Conservation (phyloP, 2,329 filamentous ascomycete species). For the Aspergillus transmontanensis region DNA sequence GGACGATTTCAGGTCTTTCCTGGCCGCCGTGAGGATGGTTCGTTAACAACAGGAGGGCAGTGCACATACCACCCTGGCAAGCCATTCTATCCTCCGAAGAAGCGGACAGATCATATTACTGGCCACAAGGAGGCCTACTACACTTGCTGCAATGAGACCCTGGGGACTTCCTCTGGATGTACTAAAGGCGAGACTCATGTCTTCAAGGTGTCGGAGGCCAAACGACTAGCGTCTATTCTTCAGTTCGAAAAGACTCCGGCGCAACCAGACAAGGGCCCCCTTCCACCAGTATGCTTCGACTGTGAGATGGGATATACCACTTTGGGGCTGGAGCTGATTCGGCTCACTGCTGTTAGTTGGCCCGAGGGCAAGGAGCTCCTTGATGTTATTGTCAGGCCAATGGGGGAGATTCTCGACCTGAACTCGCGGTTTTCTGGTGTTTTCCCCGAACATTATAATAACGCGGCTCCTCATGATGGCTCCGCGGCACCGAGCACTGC, state of each 20-base stretch:
- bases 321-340: constrained; percentile 82
- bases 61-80: constrained; percentile 84
- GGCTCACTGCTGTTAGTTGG: constrained; percentile 87
- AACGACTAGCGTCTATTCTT: constrained; percentile 73
- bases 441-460: constrained; percentile 72
- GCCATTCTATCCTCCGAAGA: constrained; percentile 59
- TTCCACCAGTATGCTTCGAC: constrained; percentile 74
- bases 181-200: constrained; percentile 73
- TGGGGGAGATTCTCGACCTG: constrained; percentile 83
- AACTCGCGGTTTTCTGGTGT: constrained; percentile 94
- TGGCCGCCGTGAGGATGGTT: constrained; percentile 75
- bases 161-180: constrained; percentile 77
- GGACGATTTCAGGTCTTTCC: constrained; percentile 91
- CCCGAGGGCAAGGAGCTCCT: constrained; percentile 73
- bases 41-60: constrained; percentile 71
- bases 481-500: constrained; percentile 25
- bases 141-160: constrained; percentile 74
- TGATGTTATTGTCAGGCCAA: constrained; percentile 81
- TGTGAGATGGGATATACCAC: constrained; percentile 98
- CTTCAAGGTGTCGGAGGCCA: constrained; percentile 78
- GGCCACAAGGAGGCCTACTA: constrained; percentile 65
- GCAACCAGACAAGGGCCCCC: constrained; percentile 33
- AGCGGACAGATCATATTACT: constrained; percentile 58
- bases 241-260: constrained; percentile 77
- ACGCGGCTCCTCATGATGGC: constrained; percentile 62